Conservation (phyloP, 208 protist species). For the Leishmania arabica region DNA sequence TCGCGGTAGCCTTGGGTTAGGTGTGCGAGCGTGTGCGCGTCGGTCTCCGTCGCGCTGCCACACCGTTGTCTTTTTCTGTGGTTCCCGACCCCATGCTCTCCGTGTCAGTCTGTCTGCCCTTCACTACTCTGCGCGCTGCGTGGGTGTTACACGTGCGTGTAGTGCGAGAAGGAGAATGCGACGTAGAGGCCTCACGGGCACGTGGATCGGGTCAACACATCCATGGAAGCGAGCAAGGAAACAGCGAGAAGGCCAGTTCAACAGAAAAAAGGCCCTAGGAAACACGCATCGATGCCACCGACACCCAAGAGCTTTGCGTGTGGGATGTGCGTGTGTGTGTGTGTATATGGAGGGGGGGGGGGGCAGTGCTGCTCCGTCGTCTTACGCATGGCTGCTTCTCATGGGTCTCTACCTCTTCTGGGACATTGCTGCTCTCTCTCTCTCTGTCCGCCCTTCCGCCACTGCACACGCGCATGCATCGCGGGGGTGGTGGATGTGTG, state of each 20-base stretch:
- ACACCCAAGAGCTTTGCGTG: not conserved
- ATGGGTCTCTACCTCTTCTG: not conserved
- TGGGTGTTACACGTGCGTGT: not conserved
- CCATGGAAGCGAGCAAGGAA: not conserved
- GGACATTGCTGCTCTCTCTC: not conserved
- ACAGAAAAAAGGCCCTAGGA: not conserved
- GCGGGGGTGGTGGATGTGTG: no score
- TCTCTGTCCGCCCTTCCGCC: not conserved
- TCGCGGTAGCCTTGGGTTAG: not conserved
- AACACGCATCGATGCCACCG: not conserved
- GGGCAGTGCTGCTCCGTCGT: not conserved
- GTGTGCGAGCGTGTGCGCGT: not conserved
- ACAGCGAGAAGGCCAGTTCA: not conserved
- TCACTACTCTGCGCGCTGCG: not conserved
- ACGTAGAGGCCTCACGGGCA: not conserved
- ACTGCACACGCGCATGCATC: no score
- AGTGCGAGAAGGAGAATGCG: not conserved
- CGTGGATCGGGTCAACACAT: not conserved
- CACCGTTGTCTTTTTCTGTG: not conserved
- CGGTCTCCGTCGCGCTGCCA: not conserved
- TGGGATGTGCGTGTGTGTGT: not conserved
- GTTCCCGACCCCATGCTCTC: no score
- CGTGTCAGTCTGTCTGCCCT: not conserved
- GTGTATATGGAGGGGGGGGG: not conserved
- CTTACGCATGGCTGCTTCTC: not conserved